Base-by-base conservation (phyloP, 129 eudicot genomes). In the Dittrichia graveolens region DNA sequence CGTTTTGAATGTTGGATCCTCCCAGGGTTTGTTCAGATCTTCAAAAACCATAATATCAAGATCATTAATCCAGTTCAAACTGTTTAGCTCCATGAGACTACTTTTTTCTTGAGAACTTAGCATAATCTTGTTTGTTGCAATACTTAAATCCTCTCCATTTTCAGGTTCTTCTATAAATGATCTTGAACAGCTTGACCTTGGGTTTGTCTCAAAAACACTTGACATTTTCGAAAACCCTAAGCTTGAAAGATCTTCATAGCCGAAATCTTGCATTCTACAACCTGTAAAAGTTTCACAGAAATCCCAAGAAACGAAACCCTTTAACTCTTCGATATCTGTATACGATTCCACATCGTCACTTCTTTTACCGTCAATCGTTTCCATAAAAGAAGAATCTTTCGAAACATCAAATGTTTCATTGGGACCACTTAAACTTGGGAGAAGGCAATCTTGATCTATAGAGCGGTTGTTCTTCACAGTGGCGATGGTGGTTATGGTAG, bases 21-120 rank as follows among this genome's bases (percentile, higher is more conserved):
- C 90, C 95, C 92, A 86, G 3, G 92, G 80, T 44, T 75, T 84
- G 73, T 80, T 82, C 44, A 91, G 73, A 82, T 91, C 95, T 68
- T 79, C 86, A 8, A 74, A 67, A 70, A 68, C 62, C 64, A 86
- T 74, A 16, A 50, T 54, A 64, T 91, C 90, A 75, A 86, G 73
- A 58, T 91, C 97, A 63, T 76, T 24, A 24, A 24, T 82, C 92
- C 92, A 88, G 52, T 75, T 81, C 92, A 88, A 83, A 56, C 45
- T 79, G 18, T 54, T 61, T 69, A 49, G 63, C 78, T 81, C 86
- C 82, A 65, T 41, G 10, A 9, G 18, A 58, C 48, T 49, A 64
- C 73, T 62, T 55, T 81, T 78, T 19, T 67, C 69, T 70, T 72
- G 79, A 70, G 43, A 69, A 58, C 57, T 65, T 24, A 69, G 68